Percentiles rank a stretch among this genome's conserved stretches.
These are phyloP conservation scores for Sugiyamaella boreocaroliniensis DNA, from an alignment of 805 yeast genomes.

Conservation along the genomic window DNA sequence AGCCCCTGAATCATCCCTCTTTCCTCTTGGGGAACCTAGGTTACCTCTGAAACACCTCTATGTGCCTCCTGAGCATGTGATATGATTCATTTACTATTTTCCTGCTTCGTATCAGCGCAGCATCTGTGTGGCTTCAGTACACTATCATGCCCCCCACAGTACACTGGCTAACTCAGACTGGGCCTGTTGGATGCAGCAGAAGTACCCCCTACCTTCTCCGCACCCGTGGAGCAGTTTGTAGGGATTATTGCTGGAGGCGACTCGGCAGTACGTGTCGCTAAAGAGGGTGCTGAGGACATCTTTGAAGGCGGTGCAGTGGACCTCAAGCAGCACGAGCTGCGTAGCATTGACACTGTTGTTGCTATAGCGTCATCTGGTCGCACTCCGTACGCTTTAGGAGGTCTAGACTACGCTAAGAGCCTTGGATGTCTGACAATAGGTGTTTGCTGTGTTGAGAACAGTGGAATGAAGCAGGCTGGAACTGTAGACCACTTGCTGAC, in stretches of 20 bases:
- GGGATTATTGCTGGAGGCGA: slow-evolving; percentile 28
- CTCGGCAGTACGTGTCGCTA: slow-evolving; percentile 22
- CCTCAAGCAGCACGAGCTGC: slow-evolving; percentile 16
- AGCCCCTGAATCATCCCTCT: too few relatives aligned
- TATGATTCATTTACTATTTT: too few relatives aligned
- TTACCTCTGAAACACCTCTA: too few relatives aligned
- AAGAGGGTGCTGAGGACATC: slow-evolving; percentile 26
- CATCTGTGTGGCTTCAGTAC: too few relatives aligned
- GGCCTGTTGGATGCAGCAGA: slow-evolving; percentile 27
- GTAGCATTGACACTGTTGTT: slow-evolving; percentile 20
- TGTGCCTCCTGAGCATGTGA: too few relatives aligned
- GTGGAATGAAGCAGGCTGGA: slow-evolving; percentile 13
- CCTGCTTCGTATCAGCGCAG: too few relatives aligned
- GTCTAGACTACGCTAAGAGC: slow-evolving; percentile 19
- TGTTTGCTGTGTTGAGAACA: slow-evolving; percentile 18
- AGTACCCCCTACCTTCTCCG: slow-evolving; percentile 27
- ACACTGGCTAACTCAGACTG: slow-evolving; percentile 9
- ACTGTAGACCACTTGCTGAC: slow-evolving; percentile 15
- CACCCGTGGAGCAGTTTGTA: slow-evolving; percentile 20
- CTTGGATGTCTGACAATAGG: slow-evolving; percentile 24
- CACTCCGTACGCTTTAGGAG: slow-evolving; percentile 27
- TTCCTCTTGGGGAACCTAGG: too few relatives aligned
- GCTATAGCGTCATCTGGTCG: slow-evolving; percentile 29
- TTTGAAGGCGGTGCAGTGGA: slow-evolving; percentile 17
- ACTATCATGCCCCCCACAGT: background rate